Evolutionary conservation across 2,329 filamentous ascomycete genomes (phyloP).

Genomic region (Trichoderma koningii): DNA sequence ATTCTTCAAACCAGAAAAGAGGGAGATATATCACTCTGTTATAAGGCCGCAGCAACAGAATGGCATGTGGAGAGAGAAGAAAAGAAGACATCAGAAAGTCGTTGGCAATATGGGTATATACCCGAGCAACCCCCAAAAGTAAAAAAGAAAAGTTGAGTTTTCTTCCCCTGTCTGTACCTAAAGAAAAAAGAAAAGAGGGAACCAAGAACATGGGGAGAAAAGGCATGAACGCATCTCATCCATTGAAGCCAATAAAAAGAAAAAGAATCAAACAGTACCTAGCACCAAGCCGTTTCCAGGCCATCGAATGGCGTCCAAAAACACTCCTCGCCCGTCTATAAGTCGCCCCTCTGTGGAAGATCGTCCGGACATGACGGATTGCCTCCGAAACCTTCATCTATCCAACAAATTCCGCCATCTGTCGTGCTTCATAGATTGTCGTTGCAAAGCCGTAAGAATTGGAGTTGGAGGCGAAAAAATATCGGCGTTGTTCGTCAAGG

Average conservation of each 20-base stretch:
- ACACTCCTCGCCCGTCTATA: constrained; percentile 19
- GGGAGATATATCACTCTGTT: no score
- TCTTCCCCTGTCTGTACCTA: constrained; percentile 9
- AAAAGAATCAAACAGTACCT: background rate
- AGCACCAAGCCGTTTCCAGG: constrained; percentile 8
- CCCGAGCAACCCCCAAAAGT: background rate
- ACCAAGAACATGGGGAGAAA: no score
- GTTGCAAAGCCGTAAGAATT: background rate
- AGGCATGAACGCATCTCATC: background rate
- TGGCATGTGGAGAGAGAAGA: background rate
- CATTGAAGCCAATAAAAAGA: constrained; percentile 25
- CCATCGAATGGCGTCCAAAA: constrained; percentile 4
- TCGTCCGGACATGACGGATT: background rate
- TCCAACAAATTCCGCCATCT: background rate
- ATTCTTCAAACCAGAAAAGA: no score
- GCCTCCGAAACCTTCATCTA: background rate
- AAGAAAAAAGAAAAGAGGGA: no score
- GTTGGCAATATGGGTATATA: background rate
- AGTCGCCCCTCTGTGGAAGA: background rate
- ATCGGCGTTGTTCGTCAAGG: background rate
- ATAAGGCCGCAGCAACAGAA: no score
- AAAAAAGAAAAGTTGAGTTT: no score
- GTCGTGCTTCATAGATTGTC: background rate
- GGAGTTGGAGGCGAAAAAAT: background rate
- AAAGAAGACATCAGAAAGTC: constrained; percentile 8